A percentile compares a stretch with the other conserved stretches of the same genome.
These are phyloP conservation scores for Chlamydomonas incerta DNA, from an alignment of 139 green algal species.

Conservation along the genomic window DNA sequence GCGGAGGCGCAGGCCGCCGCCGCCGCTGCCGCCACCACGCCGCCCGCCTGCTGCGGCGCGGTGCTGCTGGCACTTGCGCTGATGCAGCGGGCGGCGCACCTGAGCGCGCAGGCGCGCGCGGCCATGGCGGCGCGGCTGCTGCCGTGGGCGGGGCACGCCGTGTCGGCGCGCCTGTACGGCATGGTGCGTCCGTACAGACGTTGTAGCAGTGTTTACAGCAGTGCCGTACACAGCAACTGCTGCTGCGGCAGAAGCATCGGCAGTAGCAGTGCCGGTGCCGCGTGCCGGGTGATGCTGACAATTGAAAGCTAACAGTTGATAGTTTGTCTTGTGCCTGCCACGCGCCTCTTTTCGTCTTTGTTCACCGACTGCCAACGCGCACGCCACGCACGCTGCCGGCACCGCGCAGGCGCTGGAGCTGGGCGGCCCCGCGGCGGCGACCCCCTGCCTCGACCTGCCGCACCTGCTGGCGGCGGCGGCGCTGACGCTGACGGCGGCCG, in stretches of 20 bases:
- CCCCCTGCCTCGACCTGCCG: slow-evolving; percentile 22
- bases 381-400: too few species aligned
- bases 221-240: too few species aligned
- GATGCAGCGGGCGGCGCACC: slow-evolving; percentile 24
- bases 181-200: too few species aligned
- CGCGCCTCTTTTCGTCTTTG: too few species aligned
- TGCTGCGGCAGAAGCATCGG: too few species aligned
- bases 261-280: too few species aligned
- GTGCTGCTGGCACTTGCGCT: slow-evolving; percentile 30
- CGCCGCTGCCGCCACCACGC: not conserved
- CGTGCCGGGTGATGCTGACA: too few species aligned
- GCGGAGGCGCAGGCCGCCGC: not conserved
- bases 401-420: slow-evolving; percentile 10
- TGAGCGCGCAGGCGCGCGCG: slow-evolving; percentile 14
- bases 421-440: not conserved
- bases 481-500: slow-evolving; percentile 23
- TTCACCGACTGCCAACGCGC: too few species aligned
- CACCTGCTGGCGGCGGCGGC: slow-evolving; percentile 18
- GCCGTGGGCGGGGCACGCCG: not conserved
- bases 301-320: too few species aligned
- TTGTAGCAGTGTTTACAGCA: too few species aligned
- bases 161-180: not conserved
- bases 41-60: not conserved
- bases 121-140: slow-evolving; percentile 12
- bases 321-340: not conserved